A percentile compares a stretch with the other conserved stretches of the same genome.
Evolutionary conservation across 192 early-diverging fungal species (phyloP).

Genomic region (Mortierella antarctica): DNA sequence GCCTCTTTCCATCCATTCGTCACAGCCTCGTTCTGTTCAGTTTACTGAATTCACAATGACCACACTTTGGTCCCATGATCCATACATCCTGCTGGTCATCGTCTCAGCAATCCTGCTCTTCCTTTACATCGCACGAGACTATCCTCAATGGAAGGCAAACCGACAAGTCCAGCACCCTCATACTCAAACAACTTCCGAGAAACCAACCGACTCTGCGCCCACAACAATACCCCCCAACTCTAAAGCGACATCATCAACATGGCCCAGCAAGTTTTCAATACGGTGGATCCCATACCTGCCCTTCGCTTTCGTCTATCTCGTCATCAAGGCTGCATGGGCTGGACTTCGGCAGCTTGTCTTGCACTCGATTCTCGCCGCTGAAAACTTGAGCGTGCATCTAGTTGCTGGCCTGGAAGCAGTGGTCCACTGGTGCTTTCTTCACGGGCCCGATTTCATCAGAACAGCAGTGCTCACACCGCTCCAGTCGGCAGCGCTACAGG

Average conservation of each 20-base stretch:
- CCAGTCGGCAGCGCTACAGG: not conserved
- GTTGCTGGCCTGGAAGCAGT: not conserved
- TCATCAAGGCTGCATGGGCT: constrained; percentile 21
- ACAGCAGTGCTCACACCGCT: constrained; percentile 6
- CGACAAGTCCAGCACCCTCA: not conserved
- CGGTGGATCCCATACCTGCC: constrained; percentile 44
- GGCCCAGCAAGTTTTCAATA: constrained; percentile 22
- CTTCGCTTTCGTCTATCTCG: constrained; percentile 35
- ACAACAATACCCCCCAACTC: not conserved
- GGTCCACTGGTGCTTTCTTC: constrained; percentile 20
- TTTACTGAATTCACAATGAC: not conserved
- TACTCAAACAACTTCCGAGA: not conserved
- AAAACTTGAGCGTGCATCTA: constrained; percentile 2
- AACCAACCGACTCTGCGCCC: not conserved
- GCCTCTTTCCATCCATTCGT: not conserved
- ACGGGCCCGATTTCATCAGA: constrained; percentile 31
- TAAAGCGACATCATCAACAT: not conserved
- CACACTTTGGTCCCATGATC: constrained; percentile 1
- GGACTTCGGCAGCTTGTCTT: constrained; percentile 23
- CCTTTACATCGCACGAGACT: constrained; percentile 37
- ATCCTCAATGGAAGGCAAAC: constrained; percentile 33
- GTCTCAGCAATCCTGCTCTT: constrained; percentile 10
- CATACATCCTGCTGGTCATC: not conserved
- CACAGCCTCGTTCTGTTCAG: not conserved
- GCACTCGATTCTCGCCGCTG: constrained; percentile 12